These are phyloP conservation scores for Quercus aquifolioides DNA, from an alignment of 306 rosid species.

Conservation along the genomic window DNA sequence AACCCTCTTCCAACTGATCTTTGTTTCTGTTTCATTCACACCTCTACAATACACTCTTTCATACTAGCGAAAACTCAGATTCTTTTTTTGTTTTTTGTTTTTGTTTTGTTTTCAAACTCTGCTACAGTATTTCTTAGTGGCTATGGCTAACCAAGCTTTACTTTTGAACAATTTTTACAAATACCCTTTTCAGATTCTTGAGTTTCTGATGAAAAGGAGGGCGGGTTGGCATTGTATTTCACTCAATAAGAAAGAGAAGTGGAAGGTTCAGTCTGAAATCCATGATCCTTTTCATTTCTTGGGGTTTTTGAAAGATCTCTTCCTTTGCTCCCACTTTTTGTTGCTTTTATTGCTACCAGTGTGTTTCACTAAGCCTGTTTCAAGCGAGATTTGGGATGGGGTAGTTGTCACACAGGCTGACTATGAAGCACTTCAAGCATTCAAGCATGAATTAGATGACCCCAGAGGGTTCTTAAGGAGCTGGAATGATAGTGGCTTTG, in stretches of 20 bases:
- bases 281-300: conserved; percentile 10
- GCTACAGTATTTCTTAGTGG: neutral
- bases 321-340: neutral
- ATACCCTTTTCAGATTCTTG: conserved; percentile 24
- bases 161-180: conserved; percentile 4
- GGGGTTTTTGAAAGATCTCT: neutral
- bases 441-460: conserved; percentile 74
- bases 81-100: neutral
- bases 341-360: conserved; percentile 32
- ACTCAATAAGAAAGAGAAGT: conserved; percentile 35
- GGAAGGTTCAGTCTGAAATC: conserved; percentile 22
- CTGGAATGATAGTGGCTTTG: conserved; percentile 85
- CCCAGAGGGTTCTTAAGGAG: conserved; percentile 75
- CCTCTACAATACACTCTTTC: neutral
- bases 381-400: conserved; percentile 70
- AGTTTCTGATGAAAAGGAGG: conserved; percentile 17
- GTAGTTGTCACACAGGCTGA: conserved; percentile 75
- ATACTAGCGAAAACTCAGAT: neutral
- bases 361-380: conserved; percentile 23
- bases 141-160: conserved; percentile 22
- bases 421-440: conserved; percentile 71
- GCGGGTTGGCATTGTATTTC: conserved; percentile 27
- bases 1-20: conserved; percentile 18
- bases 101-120: neutral
- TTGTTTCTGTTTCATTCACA: conserved; percentile 19